Base-by-base conservation (phyloP, 192 early-diverging fungal species). In the Geosiphon pyriformis region DNA sequence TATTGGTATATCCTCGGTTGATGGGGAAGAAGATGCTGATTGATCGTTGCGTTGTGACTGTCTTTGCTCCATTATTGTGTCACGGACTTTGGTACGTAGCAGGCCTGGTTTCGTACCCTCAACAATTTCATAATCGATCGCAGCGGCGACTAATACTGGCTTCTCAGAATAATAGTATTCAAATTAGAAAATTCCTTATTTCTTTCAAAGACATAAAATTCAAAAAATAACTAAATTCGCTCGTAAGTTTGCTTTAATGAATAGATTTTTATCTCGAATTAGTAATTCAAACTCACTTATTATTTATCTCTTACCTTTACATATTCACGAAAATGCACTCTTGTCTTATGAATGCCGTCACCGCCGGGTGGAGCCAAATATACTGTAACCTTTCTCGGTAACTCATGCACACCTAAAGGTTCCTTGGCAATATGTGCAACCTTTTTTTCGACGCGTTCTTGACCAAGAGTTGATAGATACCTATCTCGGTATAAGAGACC, bases 81-180 rank as follows among this genome's bases (percentile, higher is more conserved):
- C 76, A 26, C 72, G 70, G 12, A 78, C 76, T 73, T 70, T 74
- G 18, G 70, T 47, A 42, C 61, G 72, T 51, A 78, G 63, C 61
- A 74, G 70, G 18, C 76, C 76, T 27, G 69, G 70, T n/a, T 54
- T 52, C 37, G 67, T 60, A 0, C 61, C 76, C 52, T 78, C 76
- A 35, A 64, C 58, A 46, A 78, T 65, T 27, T 78, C 76, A 51
- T 78, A 78, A 50, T 78, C 76, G 63, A 78, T 4, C 47, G 76
- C 76, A n/a, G 76, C 72, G 22, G 76, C 76, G 32, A 72, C 73
- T 27, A 78, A 73, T 2, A 78, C 72, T 46, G 76, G 76, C 76
- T 78, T 29, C 25, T 11, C 0, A 32, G 15, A 15, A 55, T 30
- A 49, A 31, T 25, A 42, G 22, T 32, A 49, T 23, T 50, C 30